These are phyloP conservation scores for Kodamaea derodonti DNA, from an alignment of 1,139 yeast genomes.

Conservation along the genomic window DNA sequence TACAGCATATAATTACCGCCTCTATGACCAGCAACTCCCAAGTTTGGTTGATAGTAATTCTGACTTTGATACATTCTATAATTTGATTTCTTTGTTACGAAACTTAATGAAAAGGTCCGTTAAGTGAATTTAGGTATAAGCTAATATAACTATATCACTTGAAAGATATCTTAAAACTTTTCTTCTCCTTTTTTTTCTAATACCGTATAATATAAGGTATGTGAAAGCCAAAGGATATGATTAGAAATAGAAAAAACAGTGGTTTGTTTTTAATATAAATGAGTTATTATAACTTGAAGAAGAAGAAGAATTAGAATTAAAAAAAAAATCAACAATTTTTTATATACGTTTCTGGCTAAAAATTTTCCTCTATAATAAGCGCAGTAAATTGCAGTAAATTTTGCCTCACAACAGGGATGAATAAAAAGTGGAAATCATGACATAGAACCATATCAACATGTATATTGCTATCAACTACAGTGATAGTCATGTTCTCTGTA, in stretches of 20 bases:
- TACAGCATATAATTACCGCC: slow-evolving; percentile 17
- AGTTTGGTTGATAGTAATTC: slow-evolving; percentile 21
- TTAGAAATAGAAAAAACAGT: slow-evolving; percentile 7
- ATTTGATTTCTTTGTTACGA: slow-evolving; percentile 8
- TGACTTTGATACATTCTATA: slow-evolving; percentile 16
- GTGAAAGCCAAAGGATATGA: slow-evolving; percentile 4
- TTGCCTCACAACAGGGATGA: no score
- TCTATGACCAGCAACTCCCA: slow-evolving; percentile 41
- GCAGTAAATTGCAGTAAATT: no score
- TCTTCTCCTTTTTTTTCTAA: slow-evolving; percentile 2
- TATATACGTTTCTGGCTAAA: slow-evolving; percentile 1
- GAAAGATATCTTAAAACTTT: no score
- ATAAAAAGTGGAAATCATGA: no score
- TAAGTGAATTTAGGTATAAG: slow-evolving; percentile 11
- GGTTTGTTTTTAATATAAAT: slow-evolving; percentile 6
- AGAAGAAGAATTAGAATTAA: slow-evolving; percentile 3
- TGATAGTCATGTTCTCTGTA: no score
- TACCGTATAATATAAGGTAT: slow-evolving; percentile 5
- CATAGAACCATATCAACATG: no score
- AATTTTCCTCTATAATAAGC: no score
- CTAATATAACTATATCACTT: slow-evolving; percentile 9
- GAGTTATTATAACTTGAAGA: slow-evolving; percentile 9
- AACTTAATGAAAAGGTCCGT: slow-evolving; percentile 44
- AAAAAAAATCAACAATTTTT: slow-evolving; percentile 5
- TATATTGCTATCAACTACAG: no score